Conservation (phyloP, 768 basidiomycete genomes). For the Cystobasidium onofrii region DNA sequence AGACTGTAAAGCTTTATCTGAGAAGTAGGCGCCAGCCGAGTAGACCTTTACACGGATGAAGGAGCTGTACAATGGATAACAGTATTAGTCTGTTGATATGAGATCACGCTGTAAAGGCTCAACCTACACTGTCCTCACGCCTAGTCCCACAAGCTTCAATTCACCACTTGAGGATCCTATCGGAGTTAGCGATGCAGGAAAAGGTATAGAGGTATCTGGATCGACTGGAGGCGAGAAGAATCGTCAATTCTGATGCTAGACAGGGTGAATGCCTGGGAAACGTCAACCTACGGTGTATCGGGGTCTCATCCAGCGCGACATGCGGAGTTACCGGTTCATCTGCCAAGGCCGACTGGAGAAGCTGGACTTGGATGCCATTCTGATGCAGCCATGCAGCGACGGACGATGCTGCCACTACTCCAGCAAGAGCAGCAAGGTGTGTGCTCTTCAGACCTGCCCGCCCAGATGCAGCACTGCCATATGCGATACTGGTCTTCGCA, state of each 20-base stretch:
- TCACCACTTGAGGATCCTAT: not conserved
- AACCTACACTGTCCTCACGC: constrained; percentile 46
- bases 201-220: constrained; percentile 45
- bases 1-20: constrained; percentile 33
- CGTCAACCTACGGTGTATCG: constrained; percentile 19
- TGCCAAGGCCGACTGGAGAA: constrained; percentile 2
- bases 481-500: too few species aligned
- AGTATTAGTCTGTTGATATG: not conserved
- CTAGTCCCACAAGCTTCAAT: constrained; percentile 46
- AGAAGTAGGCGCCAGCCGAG: constrained; percentile 46
- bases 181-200: constrained; percentile 39
- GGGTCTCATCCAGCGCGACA: constrained; percentile 19
- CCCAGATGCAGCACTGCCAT: too few species aligned
- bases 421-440: not conserved
- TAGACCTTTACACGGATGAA: constrained; percentile 49
- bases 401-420: not conserved
- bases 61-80: constrained; percentile 15
- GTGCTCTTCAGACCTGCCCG: too few species aligned
- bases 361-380: not conserved
- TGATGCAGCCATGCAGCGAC: not conserved
- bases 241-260: not conserved
- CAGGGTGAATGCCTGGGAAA: not conserved
- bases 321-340: not conserved
- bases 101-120: not conserved
- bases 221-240: constrained; percentile 41